Conservation (phyloP, 441 rosid genomes). For the Gossypium schwendimanii region DNA sequence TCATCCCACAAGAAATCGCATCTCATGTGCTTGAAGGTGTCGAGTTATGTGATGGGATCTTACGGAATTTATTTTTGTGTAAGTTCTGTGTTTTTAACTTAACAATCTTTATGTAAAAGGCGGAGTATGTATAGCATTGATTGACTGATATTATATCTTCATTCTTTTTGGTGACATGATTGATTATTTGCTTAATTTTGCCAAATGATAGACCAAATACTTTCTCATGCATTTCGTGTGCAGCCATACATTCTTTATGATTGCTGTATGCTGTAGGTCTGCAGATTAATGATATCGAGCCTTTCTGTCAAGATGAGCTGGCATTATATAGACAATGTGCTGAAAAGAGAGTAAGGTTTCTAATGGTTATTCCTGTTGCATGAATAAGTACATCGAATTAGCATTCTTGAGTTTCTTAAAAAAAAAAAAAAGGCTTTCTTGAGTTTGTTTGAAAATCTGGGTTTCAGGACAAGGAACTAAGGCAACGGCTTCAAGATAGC, state of each 20-base stretch:
- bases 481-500: slow-evolving; percentile 77
- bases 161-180: neutral
- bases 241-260: neutral
- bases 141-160: neutral
- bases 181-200: neutral
- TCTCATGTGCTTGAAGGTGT: slow-evolving; percentile 87
- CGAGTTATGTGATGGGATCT: slow-evolving; percentile 69
- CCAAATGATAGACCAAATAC: neutral
- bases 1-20: slow-evolving; percentile 87
- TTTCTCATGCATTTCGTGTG: neutral
- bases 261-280: slow-evolving; percentile 44
- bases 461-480: slow-evolving; percentile 72
- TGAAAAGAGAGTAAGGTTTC: slow-evolving; percentile 57
- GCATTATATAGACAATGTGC: slow-evolving; percentile 72
- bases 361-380: slow-evolving; percentile 7
- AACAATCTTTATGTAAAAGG: neutral
- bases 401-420: slow-evolving; percentile 7
- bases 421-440: neutral
- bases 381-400: neutral
- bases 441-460: slow-evolving; percentile 14
- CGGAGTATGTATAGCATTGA: neutral
- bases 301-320: slow-evolving; percentile 92
- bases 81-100: slow-evolving; percentile 28
- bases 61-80: slow-evolving; percentile 82
- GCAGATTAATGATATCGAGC: slow-evolving; percentile 84